Base-by-base conservation (phyloP, 441 rosid species). In the Populus hybrid region DNA sequence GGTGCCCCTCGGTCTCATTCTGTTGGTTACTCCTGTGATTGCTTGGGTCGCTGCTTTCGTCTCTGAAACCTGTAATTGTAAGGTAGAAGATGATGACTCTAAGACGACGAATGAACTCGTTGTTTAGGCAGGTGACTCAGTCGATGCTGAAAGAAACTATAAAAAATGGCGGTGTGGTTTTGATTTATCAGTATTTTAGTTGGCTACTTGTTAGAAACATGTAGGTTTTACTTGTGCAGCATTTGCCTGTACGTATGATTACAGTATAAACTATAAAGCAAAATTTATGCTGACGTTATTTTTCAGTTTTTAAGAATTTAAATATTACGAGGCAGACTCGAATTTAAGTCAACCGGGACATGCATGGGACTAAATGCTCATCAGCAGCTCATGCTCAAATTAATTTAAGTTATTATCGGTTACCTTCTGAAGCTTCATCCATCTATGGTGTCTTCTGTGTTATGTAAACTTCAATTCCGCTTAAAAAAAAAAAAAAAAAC, bases 1-100 rank as follows among this genome's bases (percentile, higher is more conserved):
- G 97, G 95, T 93, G 67, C 97, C 98, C 57, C 50, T 81, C 2
- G 92, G 97, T 65, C 93, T 93, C 50, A 77, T 93, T 63, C 82
- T 92, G 61, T 73, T 87, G 20, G 12, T 83, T 38, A 89, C 98
- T 64, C 98, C 97, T 0, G 75, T 82, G 38, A n/a, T 92, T 38
- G 65, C 83, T 69, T 85, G 88, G 80, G 73, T 88, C 64, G 80
- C 94, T 63, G 70, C 87, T 71, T 34, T 83, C 63, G 77, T 86
- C 73, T 90, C 94, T 5, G 87, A 82, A 71, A 10, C 86, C 38
- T 87, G 89, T 40, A 75, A 72, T 21, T 75, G 69, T 10, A 21
- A 61, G 10, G 84, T 74, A 9, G 78, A 30, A 30, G 32, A 30
- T 2, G 69, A 64, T 0, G 65, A 66, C 23, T 16, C 23, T 10